These are phyloP conservation scores for Thecaphora thlaspeos DNA, from an alignment of 1,284 basidiomycete genomes.

Conservation along the genomic window DNA sequence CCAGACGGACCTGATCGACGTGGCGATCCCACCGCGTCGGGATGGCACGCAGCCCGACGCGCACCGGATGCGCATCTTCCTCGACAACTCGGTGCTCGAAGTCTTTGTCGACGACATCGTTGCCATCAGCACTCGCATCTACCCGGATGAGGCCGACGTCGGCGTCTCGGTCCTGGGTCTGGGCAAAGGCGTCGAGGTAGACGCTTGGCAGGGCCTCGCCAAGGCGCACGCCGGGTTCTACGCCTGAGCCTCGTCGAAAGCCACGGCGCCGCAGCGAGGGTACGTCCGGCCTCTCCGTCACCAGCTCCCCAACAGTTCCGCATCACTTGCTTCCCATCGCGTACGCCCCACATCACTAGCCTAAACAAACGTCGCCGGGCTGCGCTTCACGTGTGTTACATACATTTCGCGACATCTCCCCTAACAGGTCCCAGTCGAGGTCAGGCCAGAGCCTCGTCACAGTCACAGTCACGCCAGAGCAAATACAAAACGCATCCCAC, in stretches of 20 bases:
- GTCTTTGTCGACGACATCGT: constrained; percentile 39
- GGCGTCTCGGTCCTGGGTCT: constrained; percentile 14
- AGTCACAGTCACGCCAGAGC: too few species aligned
- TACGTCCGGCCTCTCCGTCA: too few species aligned
- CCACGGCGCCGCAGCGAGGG: too few species aligned
- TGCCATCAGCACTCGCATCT: constrained; percentile 35
- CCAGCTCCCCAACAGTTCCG: too few species aligned
- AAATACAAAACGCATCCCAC: too few species aligned
- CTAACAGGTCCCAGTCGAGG: too few species aligned
- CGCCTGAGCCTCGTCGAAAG: neutral
- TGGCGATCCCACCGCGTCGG: neutral
- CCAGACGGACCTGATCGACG: constrained; percentile 21
- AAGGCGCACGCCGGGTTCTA: constrained; percentile 4
- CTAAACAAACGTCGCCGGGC: too few species aligned
- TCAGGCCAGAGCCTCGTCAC: too few species aligned
- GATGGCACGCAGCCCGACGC: neutral
- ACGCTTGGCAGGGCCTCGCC: constrained; percentile 23
- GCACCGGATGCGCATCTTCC: constrained; percentile 26
- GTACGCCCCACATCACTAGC: too few species aligned
- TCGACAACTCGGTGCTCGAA: constrained; percentile 46
- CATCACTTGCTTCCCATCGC: too few species aligned
- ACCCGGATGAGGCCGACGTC: constrained; percentile 20
- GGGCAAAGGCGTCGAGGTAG: neutral
- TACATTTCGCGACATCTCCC: too few species aligned
- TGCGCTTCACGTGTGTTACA: too few species aligned